Evolutionary conservation across 768 basidiomycete genomes (phyloP), one percentile per base, ranked within the genome.

Genomic region (Plicaturopsis crispa): DNA sequence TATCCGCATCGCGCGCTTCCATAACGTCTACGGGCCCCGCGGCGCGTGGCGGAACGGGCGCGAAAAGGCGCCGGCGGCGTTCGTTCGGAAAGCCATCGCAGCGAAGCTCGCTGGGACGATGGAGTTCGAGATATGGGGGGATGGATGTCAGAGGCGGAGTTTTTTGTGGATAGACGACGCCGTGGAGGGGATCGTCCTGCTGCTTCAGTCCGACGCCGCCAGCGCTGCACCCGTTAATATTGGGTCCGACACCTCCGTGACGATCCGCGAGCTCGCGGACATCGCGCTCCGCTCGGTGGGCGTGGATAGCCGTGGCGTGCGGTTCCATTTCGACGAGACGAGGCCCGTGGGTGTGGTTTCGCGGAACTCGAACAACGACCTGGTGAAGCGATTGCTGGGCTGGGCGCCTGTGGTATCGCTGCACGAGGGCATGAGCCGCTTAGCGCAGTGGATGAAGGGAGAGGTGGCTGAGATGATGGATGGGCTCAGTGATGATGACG

Each of bases 11-110:
- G 72, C 71, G 0, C 65, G 77, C 1, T 75, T 80, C 42, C 76
- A 79, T 37, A 78, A 79, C 38, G 60, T 80, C 11, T 78, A 63
- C 41, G 76, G 77, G 8, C 76, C 74, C 1, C 60, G 65, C 6
- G 72, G 72, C 0, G 57, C 70, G 1, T 79, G 72, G 73, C 57
- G 52, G 34, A 60, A 66, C 24, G 78, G 78, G 0, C 65, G 65
- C 7, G 78, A 80, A 55, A 78, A 78, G 46, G 76, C 57, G 1
- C 75, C 75, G 0, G 77, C 75, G 5, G 73, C 78, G 0, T 44
- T 79, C 39, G 52, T 75, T 20, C 68, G 76, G 5, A 80, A 78
- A 45, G 72, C 73, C 1, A 32, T 69, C 11, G 64, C 63, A 1
- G 53, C 55, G 16, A 51, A 59, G 31, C 38, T 59, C 14, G 34